Evolutionary conservation across 78 protist species (phyloP), one percentile per base, ranked within the genome.

Genomic region (Isochrysis galbana): DNA sequence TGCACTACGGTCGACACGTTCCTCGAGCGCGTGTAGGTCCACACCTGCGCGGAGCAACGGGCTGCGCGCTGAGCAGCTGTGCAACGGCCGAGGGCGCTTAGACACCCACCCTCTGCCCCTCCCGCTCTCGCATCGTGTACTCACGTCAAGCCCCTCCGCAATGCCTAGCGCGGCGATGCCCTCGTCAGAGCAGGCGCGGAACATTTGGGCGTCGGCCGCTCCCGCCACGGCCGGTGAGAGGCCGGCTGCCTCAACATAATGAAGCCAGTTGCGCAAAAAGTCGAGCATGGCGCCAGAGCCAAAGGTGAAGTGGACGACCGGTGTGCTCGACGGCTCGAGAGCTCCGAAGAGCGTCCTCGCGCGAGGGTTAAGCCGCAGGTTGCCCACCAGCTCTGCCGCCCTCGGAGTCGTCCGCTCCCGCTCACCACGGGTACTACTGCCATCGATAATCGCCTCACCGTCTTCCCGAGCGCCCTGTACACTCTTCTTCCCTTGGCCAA

Each of bases 131-230:
- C n/a, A n/a, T n/a, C n/a, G n/a, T n/a, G n/a, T n/a, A n/a, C n/a
- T n/a, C n/a, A n/a, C 80, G 80, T 70, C 80, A 41, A 70, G 80
- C 41, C 80, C 80, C n/a, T 34, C 80, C n/a, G 39, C 80, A 41
- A 70, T 70, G 11, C 41, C 80, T 17, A 70, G 80, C 80, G 80
- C 80, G 10, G 44, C 80, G 80, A 70, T 70, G 41, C 80, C 80
- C 80, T 70, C 80, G 19, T 3, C 39, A 1, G 36, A 2, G 41
- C 80, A 70, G 11, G 80, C 80, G 39, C 11, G 23, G 5, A 70
- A 19, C 80, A 70, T 70, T 41, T 70, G 34, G 19, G 3, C 19
- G 41, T 70, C 80, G 80, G 80, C 80, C 80, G 80, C 80, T 4
- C 80, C 80, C 44, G 21, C 80, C 45, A 70, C n/a, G 45, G 41